These are phyloP conservation scores for Calcarisporium arbuscula DNA, from an alignment of 2,329 filamentous ascomycete species.

Conservation along the genomic window DNA sequence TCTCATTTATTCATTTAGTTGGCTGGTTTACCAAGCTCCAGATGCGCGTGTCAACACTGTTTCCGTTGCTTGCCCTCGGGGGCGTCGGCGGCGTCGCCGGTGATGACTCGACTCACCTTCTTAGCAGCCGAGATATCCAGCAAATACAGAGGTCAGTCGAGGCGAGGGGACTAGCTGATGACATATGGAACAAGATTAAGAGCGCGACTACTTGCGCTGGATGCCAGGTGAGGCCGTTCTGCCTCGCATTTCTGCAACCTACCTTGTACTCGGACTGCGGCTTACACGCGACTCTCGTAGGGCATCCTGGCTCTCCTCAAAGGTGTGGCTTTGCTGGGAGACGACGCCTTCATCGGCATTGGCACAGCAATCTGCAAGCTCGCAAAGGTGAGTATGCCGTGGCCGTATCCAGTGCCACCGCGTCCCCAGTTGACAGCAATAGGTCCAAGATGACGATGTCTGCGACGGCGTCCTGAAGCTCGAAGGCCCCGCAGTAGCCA, in stretches of 20 bases:
- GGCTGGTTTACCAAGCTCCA: too few relatives aligned
- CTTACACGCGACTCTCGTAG: constrained; percentile 3
- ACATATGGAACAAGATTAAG: constrained; percentile 19
- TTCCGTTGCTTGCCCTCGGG: constrained; percentile 13
- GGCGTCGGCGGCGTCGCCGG: constrained; percentile 1
- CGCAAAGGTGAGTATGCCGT: constrained; percentile 22
- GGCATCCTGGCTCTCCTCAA: constrained; percentile 31
- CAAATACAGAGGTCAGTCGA: constrained; percentile 7
- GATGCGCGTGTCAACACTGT: too few relatives aligned
- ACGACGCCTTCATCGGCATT: constrained; percentile 30
- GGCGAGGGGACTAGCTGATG: constrained; percentile 10
- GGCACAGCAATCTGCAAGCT: constrained; percentile 25
- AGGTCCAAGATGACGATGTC: constrained; percentile 48
- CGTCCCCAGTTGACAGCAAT: too few relatives aligned
- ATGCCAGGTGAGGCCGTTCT: constrained; percentile 16
- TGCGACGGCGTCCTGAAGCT: constrained; percentile 44
- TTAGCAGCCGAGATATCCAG: constrained; percentile 8
- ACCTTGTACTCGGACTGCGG: too few relatives aligned
- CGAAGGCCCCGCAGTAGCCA: constrained; percentile 48
- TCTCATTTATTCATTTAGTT: too few relatives aligned
- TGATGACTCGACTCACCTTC: neutral
- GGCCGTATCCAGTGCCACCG: too few relatives aligned
- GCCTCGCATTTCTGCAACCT: neutral
- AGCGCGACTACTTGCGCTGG: constrained; percentile 16
- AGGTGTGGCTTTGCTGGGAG: constrained; percentile 34